Evolutionary conservation across 1,284 basidiomycete genomes (phyloP).

Genomic region (Austropuccinia psidii): DNA sequence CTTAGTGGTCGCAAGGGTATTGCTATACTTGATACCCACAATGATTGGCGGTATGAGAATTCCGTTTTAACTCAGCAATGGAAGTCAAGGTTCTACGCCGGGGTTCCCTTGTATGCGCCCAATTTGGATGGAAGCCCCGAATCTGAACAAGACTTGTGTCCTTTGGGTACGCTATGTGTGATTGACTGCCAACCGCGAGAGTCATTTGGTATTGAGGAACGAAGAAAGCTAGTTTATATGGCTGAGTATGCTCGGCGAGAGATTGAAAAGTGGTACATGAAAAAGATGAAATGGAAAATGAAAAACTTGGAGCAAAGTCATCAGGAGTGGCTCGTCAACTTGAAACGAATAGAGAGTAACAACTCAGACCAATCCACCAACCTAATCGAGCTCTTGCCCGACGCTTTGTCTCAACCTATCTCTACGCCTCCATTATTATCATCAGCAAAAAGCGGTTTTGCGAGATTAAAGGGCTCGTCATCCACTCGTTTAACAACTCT

Average conservation of each 20-base stretch:
- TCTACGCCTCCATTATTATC: no score
- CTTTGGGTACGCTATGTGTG: conserved; percentile 43
- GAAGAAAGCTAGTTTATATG: conserved; percentile 39
- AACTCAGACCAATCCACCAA: no score
- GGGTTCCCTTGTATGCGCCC: conserved; percentile 26
- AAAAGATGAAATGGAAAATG: conserved; percentile 18
- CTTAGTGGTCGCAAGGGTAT: background rate
- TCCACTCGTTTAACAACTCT: background rate
- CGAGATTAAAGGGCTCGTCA: no score
- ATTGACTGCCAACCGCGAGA: conserved; percentile 41
- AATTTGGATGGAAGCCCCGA: background rate
- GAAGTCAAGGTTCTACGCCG: background rate
- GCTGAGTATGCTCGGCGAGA: conserved; percentile 37
- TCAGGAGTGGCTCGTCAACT: background rate
- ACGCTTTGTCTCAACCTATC: no score
- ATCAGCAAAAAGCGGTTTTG: no score
- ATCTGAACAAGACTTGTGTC: conserved; percentile 4
- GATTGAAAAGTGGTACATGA: conserved; percentile 39
- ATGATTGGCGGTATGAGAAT: background rate
- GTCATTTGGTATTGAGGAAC: conserved; percentile 40
- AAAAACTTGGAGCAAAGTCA: conserved; percentile 16
- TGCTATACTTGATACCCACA: background rate
- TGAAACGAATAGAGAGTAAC: background rate
- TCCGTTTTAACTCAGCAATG: no score
- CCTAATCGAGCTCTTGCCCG: no score